phyloP scores from a whole-genome alignment of 306 rosid species.

The Herpetospermum pedunculosum region DNA sequence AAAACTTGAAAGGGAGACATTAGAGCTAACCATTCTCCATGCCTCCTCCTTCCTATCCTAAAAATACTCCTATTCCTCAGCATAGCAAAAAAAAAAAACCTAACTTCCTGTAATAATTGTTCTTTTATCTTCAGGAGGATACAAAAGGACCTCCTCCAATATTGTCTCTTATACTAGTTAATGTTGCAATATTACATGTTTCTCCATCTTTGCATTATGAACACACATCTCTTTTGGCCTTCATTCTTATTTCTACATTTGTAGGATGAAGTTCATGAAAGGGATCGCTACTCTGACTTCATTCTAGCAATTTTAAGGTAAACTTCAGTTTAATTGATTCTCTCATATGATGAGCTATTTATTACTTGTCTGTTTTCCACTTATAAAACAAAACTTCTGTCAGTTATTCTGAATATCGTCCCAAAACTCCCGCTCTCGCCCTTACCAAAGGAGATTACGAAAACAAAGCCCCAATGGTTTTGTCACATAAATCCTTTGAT shows the following conservation, averaged over 20 bases:
- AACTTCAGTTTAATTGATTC: background rate
- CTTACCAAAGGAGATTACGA: background rate
- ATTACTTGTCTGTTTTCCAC: background rate
- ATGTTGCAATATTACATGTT: background rate
- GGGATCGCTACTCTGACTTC: conserved; percentile 84
- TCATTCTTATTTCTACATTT: conserved; percentile 15
- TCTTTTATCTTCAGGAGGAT: background rate
- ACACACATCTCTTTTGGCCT: background rate
- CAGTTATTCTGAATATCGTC: background rate
- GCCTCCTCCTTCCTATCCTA: background rate
- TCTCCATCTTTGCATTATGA: background rate
- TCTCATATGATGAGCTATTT: background rate
- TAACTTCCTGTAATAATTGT: background rate
- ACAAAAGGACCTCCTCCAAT: background rate
- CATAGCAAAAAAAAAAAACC: background rate
- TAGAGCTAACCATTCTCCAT: background rate
- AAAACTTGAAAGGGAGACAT: background rate
- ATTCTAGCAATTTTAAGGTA: conserved; percentile 86
- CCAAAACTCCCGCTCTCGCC: background rate
- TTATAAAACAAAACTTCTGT: background rate
- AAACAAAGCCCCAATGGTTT: background rate
- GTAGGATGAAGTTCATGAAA: conserved; percentile 98
- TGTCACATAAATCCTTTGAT: background rate
- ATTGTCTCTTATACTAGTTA: background rate
- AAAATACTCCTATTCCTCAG: background rate